These are phyloP conservation scores for Aureobasidium sp. DNA, from an alignment of 2,329 filamentous ascomycete genomes.

Conservation along the genomic window DNA sequence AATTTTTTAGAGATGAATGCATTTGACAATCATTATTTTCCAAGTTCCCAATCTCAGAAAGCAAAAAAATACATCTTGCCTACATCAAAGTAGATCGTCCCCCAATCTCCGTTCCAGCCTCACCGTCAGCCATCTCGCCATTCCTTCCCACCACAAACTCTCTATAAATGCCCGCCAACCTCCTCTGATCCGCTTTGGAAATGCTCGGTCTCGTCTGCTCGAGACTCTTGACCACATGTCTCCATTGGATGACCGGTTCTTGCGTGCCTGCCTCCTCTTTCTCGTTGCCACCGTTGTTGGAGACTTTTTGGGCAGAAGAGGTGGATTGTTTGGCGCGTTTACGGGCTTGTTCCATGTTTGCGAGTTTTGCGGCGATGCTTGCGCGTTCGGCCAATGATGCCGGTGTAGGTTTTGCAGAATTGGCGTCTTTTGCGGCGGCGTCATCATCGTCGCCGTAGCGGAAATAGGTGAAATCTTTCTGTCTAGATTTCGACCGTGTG, in stretches of 20 bases:
- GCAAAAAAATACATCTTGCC: too few relatives aligned
- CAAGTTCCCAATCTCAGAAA: too few relatives aligned
- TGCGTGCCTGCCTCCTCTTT: slow-evolving; percentile 31
- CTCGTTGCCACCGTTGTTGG: not conserved
- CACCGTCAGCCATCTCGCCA: slow-evolving; percentile 90
- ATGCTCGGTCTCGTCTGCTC: slow-evolving; percentile 75
- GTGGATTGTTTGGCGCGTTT: slow-evolving; percentile 47
- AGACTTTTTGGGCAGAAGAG: not conserved
- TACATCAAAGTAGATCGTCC: slow-evolving; percentile 69
- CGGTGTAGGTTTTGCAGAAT: slow-evolving; percentile 41
- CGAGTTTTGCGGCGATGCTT: slow-evolving; percentile 72
- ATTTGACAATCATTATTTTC: too few relatives aligned
- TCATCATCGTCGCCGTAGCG: slow-evolving; percentile 60
- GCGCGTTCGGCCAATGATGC: slow-evolving; percentile 66
- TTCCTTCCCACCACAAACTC: slow-evolving; percentile 92
- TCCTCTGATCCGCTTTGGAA: slow-evolving; percentile 64
- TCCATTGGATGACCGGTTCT: slow-evolving; percentile 78
- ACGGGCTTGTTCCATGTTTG: slow-evolving; percentile 66
- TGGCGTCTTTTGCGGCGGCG: slow-evolving; percentile 35
- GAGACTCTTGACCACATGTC: slow-evolving; percentile 72
- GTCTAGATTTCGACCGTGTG: slow-evolving; percentile 15
- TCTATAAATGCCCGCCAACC: slow-evolving; percentile 74
- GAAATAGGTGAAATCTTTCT: slow-evolving; percentile 69
- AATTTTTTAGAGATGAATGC: too few relatives aligned
- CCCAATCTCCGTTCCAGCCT: slow-evolving; percentile 86